Evolutionary conservation across 2,329 filamentous ascomycete genomes (phyloP).

Genomic region (Fusarium caatingaense): DNA sequence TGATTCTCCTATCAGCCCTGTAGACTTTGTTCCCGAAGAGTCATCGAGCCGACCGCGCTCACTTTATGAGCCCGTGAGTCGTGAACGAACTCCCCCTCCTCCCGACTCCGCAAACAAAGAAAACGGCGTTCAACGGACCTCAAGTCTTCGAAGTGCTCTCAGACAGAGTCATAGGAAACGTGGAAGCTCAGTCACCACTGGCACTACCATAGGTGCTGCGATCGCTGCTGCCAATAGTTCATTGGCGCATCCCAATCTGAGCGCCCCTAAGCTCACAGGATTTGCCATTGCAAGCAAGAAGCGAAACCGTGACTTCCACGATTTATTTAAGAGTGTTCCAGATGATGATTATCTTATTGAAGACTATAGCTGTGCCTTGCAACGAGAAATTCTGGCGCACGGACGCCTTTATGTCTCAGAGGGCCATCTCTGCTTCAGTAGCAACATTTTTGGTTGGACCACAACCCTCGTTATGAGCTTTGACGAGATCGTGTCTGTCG

Average conservation of each 20-base stretch:
- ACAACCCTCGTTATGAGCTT: conserved; percentile 98
- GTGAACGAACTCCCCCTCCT: conserved; percentile 73
- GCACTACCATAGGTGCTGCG: conserved; percentile 74
- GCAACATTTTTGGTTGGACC: conserved; percentile 98
- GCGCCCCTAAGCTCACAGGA: conserved; percentile 83
- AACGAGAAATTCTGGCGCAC: conserved; percentile 94
- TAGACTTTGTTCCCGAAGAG: conserved; percentile 51
- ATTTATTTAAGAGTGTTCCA: conserved; percentile 93
- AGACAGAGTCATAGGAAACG: conserved; percentile 75
- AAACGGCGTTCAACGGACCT: conserved; percentile 67
- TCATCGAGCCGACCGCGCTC: conserved; percentile 60
- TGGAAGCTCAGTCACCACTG: conserved; percentile 81
- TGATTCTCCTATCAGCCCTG: conserved; percentile 52
- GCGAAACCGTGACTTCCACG: conserved; percentile 94
- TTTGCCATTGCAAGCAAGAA: conserved; percentile 98
- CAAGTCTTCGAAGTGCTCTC: conserved; percentile 74
- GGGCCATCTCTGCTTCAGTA: conserved; percentile 97
- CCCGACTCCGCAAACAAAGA: conserved; percentile 72
- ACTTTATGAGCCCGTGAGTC: conserved; percentile 60
- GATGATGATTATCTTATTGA: conserved; percentile 98
- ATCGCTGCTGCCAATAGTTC: conserved; percentile 77
- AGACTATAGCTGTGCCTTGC: conserved; percentile 96
- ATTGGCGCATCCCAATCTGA: conserved; percentile 71
- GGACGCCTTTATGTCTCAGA: conserved; percentile 96
- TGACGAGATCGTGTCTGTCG: conserved; percentile 95